A percentile compares a stretch with the other conserved stretches of the same genome.
phyloP scores from a whole-genome alignment of 2,329 filamentous ascomycete species.

The Neonectria punicea region DNA sequence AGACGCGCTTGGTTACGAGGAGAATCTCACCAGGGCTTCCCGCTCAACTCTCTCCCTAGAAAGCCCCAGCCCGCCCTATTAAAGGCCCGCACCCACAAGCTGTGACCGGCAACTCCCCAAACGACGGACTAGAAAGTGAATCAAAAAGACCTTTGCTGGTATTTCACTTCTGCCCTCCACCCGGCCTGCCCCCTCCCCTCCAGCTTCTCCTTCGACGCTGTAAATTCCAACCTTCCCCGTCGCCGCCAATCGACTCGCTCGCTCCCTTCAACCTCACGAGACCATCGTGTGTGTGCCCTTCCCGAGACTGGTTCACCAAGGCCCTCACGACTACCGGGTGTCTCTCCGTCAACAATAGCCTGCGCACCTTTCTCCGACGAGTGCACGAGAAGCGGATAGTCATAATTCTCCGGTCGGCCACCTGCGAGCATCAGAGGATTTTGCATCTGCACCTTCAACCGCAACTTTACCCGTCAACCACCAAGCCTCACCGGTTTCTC shows the following conservation, averaged over 20 bases:
- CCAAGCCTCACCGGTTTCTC: conserved; percentile 13
- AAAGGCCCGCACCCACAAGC: conserved; percentile 44
- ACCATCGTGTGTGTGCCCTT: conserved; percentile 49
- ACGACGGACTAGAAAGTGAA: conserved; percentile 44
- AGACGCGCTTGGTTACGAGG: conserved; percentile 49
- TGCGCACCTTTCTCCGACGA: conserved; percentile 24
- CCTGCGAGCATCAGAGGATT: conserved; percentile 21
- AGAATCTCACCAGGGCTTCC: conserved; percentile 43
- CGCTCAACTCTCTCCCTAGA: conserved; percentile 34
- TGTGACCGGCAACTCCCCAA: conserved; percentile 40
- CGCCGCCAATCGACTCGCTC: conserved; percentile 40
- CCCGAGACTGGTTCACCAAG: conserved; percentile 44
- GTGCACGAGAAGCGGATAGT: conserved; percentile 30
- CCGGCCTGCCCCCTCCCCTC: conserved; percentile 31
- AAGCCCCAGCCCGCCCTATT: conserved; percentile 40
- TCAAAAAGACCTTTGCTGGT: conserved; percentile 53
- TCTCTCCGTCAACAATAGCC: conserved; percentile 28
- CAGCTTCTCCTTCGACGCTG: conserved; percentile 36
- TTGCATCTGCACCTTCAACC: conserved; percentile 5
- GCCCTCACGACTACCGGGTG: conserved; percentile 12
- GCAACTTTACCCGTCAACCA: conserved; percentile 9
- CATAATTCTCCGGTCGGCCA: conserved; percentile 15
- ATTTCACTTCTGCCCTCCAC: conserved; percentile 47
- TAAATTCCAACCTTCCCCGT: conserved; percentile 55
- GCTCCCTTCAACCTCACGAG: conserved; percentile 44